phyloP scores from a whole-genome alignment of 2,329 filamentous ascomycete genomes.

The Penicillium sp. region DNA sequence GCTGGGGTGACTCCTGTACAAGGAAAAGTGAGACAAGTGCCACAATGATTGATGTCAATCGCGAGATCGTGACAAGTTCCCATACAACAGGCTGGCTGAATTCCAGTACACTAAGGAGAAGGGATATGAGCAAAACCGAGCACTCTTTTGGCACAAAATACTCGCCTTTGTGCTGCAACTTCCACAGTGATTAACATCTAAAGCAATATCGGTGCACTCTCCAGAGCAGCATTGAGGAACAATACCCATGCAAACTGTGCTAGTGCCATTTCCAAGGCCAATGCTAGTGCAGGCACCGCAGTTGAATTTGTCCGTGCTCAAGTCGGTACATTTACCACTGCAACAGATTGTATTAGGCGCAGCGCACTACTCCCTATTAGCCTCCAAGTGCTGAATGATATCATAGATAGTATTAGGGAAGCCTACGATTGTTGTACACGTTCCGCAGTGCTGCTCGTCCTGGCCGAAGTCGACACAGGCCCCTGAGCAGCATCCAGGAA shows the following conservation, averaged over 20 bases:
- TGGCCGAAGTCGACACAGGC: slow-evolving; percentile 16
- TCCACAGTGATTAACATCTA: slow-evolving; percentile 19
- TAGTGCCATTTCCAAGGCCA: not conserved
- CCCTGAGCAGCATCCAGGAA: slow-evolving; percentile 24
- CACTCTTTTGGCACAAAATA: not conserved
- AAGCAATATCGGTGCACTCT: slow-evolving; percentile 18
- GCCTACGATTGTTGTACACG: not conserved
- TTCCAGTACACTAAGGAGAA: slow-evolving; percentile 19
- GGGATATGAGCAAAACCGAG: not conserved
- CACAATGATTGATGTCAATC: slow-evolving; percentile 18
- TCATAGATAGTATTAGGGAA: not conserved
- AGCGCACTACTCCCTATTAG: slow-evolving; percentile 2
- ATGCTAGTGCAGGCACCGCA: slow-evolving; percentile 17
- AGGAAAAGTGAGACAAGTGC: slow-evolving; percentile 18
- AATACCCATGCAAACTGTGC: slow-evolving; percentile 15
- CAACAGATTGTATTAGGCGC: slow-evolving; percentile 21
- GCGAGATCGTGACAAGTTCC: slow-evolving; percentile 22
- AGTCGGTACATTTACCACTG: slow-evolving; percentile 19
- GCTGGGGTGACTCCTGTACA: slow-evolving; percentile 15
- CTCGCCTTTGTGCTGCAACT: slow-evolving; percentile 18
- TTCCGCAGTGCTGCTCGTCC: not conserved
- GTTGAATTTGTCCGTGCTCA: slow-evolving; percentile 12
- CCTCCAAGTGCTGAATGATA: not conserved
- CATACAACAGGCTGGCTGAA: slow-evolving; percentile 19
- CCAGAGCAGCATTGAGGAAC: slow-evolving; percentile 22